A percentile compares a stretch with the other conserved stretches of the same genome.
Evolutionary conservation across 495 filamentous ascomycete species (phyloP).

Genomic region (Penicillium bovifimosum): DNA sequence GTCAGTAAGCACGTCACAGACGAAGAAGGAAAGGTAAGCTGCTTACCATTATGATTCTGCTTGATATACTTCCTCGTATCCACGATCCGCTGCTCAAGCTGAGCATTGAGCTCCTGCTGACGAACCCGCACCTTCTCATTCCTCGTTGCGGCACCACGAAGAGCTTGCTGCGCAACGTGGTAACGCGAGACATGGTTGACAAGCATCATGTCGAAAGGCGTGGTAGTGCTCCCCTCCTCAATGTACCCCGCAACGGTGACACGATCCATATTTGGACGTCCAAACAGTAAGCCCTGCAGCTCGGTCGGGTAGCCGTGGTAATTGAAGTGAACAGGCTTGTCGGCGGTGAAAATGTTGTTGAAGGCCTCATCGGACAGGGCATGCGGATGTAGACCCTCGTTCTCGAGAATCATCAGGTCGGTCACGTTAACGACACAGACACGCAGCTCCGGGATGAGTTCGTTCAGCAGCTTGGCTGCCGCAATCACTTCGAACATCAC

Average conservation of each 20-base stretch:
- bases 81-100: conserved; percentile 46
- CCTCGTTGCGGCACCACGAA: conserved; percentile 42
- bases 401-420: conserved; percentile 62
- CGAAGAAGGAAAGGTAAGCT: neutral
- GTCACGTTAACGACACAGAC: conserved; percentile 70
- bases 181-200: conserved; percentile 58
- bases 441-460: conserved; percentile 47
- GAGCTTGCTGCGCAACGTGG: conserved; percentile 55
- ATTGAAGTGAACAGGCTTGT: conserved; percentile 60
- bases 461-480: conserved; percentile 54
- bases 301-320: conserved; percentile 66
- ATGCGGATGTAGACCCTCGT: conserved; percentile 58
- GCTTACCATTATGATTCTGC: conserved; percentile 45
- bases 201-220: conserved; percentile 72
- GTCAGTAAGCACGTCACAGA: neutral
- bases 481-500: conserved; percentile 65
- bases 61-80: conserved; percentile 54
- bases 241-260: conserved; percentile 58
- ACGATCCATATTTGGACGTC: conserved; percentile 44
- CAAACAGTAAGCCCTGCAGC: conserved; percentile 59
- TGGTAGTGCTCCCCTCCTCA: conserved; percentile 69
- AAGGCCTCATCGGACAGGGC: conserved; percentile 51
- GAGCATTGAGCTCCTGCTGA: conserved; percentile 41
- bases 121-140: conserved; percentile 48
- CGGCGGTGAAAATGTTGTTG: conserved; percentile 54